Conservation (phyloP, 2,329 filamentous ascomycete genomes). For the Stagonosporopsis tanaceti region DNA sequence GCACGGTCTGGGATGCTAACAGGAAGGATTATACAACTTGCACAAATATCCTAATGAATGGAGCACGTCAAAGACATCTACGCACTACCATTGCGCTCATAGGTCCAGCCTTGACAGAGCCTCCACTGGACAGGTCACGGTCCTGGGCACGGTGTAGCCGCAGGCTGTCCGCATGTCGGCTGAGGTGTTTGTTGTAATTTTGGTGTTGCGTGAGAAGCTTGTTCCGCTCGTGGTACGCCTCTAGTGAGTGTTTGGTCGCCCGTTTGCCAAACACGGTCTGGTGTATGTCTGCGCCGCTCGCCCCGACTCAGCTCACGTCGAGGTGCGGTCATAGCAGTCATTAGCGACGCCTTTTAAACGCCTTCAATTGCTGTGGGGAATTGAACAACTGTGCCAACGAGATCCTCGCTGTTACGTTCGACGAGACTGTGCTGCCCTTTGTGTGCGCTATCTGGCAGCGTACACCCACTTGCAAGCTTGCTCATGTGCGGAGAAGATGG, state of each 20-base stretch:
- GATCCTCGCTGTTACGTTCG: not conserved
- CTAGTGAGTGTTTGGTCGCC: conserved; percentile 8
- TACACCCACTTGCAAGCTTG: not conserved
- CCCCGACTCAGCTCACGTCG: conserved; percentile 18
- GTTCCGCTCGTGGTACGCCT: conserved; percentile 21
- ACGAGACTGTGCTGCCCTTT: not conserved
- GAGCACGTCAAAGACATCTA: conserved; percentile 7
- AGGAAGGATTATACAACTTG: conserved; percentile 14
- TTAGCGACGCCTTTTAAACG: conserved; percentile 17
- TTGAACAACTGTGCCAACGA: not conserved
- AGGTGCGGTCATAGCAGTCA: conserved; percentile 22
- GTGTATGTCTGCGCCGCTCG: conserved; percentile 26
- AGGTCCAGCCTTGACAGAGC: conserved; percentile 17
- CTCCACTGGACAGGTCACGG: conserved; percentile 11
- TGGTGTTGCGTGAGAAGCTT: conserved; percentile 32
- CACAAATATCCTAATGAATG: conserved; percentile 9
- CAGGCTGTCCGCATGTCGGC: conserved; percentile 15
- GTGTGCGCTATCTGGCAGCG: not conserved
- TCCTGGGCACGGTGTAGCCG: conserved; percentile 18
- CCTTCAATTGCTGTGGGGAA: conserved; percentile 7
- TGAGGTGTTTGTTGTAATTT: conserved; percentile 24
- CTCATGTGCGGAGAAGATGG: not conserved
- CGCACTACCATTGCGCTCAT: conserved; percentile 9
- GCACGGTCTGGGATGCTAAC: conserved; percentile 5
- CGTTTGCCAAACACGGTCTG: conserved; percentile 22